Base-by-base conservation (phyloP, 352 stramenopile genomes). In the Globisporangium yorkense region DNA sequence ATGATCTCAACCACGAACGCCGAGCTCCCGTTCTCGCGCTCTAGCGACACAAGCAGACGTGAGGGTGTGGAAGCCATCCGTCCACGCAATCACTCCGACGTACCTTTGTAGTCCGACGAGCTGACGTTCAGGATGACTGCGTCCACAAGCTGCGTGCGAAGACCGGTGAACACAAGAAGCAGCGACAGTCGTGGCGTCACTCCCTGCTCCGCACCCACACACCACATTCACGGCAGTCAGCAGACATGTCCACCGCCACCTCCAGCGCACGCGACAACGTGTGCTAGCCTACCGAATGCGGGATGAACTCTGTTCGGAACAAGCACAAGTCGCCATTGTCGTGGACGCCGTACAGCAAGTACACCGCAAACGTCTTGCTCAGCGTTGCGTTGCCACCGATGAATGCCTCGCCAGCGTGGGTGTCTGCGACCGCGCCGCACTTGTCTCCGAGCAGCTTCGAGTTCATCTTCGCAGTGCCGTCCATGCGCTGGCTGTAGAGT, bases 281-380 rank as follows among this genome's bases (percentile, higher is more conserved):
- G 31, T 49, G 53, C 44, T 41, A 41, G 29, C 75, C 12, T 70
- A 94, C 85, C 72, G 84, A 84, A 54, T 87, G 89, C 5, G 74
- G 70, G 48, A 85, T 75, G 24, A 71, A 89, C 33, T 92, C 77
- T 8, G 65, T 65, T 7, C 84, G 84, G 57, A 84, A 92, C 3
- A 95, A 53, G 31, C 77, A 86, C 15, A 95, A 57, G 21, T 92
- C 80, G 2, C 86, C 86, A 51, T 88, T 89, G 13, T 61, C 74
- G 31, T 87, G 77, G 20, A 93, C 56, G 5, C 66, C 71, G 37
- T 84, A 89, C 0, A 89, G 21, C 41, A 95, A 59, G 62, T 92
- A 61, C 18, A 91, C 75, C 4, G 70, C 61, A 63, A 88, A 89
- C 13, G 79, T 87, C 64, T 87, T 83, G 53, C 65, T 58, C 1